Percentiles rank a stretch among this genome's conserved stretches.
Conservation (phyloP, 305 asterid genomes). For the Fraxinus sp. region DNA sequence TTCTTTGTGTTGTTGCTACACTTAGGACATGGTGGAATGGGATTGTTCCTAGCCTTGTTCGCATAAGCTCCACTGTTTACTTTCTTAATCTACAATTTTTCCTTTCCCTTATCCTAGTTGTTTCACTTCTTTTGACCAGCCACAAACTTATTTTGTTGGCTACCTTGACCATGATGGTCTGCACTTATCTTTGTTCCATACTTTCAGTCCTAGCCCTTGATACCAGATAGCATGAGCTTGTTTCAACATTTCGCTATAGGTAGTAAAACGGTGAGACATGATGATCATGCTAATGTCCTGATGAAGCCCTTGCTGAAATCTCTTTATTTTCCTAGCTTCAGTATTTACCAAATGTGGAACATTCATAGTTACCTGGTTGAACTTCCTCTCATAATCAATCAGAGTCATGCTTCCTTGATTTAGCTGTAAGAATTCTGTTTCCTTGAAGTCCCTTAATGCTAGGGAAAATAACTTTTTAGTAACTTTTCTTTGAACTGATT, state of each 20-base stretch:
- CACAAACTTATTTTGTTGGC: background rate
- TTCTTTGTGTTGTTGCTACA: background rate
- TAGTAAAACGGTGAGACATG: background rate
- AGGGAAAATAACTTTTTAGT: background rate
- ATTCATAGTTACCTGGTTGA: background rate
- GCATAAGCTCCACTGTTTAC: background rate
- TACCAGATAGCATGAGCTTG: background rate
- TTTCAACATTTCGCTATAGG: no score
- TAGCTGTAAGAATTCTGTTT: background rate
- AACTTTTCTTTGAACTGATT: no score
- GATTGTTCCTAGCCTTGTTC: background rate
- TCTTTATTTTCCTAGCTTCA: background rate
- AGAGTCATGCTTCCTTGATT: background rate
- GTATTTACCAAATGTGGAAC: background rate
- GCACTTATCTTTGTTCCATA: background rate
- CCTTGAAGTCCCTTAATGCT: background rate
- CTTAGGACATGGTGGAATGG: background rate
- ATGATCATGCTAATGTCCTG: background rate
- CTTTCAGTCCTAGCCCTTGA: no score
- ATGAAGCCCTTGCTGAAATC: background rate
- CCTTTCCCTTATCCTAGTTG: background rate
- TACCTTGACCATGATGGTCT: background rate
- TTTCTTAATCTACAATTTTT: background rate
- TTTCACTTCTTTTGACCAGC: background rate
- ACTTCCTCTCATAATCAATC: background rate